Evolutionary conservation across 176 grass and related monocot genomes (phyloP), one percentile per base, ranked within the genome.

Genomic region (Oryza glaberrima): DNA sequence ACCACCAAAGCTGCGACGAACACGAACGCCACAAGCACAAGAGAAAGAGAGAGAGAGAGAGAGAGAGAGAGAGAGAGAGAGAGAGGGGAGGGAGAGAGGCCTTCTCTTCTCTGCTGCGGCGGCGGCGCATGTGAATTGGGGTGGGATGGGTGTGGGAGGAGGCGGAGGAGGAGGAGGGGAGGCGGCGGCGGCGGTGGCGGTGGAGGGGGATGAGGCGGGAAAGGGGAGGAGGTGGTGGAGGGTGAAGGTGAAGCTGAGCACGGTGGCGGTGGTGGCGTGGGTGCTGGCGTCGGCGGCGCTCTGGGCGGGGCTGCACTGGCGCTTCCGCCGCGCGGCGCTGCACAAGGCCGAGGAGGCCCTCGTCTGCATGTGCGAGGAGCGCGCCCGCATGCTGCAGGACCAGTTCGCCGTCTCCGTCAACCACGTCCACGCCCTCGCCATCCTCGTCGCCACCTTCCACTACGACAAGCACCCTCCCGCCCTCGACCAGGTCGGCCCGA

Each of bases 401-500:
- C 96, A 95, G 80, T 96, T 99, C 66, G 90, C 93, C 43, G 96
- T 99, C 75, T 94, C 89, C 58, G 90, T 99, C 78, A 99, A 99
- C 88, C 96, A 99, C 86, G 93, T 99, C 51, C 93, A 94, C 78
- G 96, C 96, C 34, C 91, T 99, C 58, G 93, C 96, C 81, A 99
- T 99, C 65, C 96, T 99, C 65, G 91, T 99, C 82, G 94, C 96
- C 23, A 99, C 93, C 28, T 99, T 99, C 86, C 84, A 92, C 81
- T 99, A 99, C 93, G 91, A 99, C 75, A 99, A 94, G 86, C 38
- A 70, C 23, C 93, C 93, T 17, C 84, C 96, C 4, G 96, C 91
- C 28, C 91, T 99, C 11, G 96, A 99, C 88, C 96, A 99, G 96
- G 93, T 98, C 40, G 40, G 40, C 8, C 40, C 7, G 38, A 32